These are phyloP conservation scores for Ustilago crameri DNA, from an alignment of 1,284 basidiomycete species.

Conservation along the genomic window DNA sequence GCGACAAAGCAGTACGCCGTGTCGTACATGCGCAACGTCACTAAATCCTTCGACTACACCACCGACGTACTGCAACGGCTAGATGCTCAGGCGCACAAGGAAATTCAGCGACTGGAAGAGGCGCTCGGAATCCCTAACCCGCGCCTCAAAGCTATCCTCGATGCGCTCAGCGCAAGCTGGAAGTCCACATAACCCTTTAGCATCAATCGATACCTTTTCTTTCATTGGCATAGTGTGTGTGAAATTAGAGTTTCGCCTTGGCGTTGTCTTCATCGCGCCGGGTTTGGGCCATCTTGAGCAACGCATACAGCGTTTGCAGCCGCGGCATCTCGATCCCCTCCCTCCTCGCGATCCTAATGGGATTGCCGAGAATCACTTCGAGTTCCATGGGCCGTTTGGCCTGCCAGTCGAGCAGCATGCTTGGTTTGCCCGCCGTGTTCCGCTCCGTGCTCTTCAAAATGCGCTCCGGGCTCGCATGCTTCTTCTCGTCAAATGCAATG, in stretches of 20 bases:
- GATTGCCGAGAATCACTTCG: constrained; percentile 68
- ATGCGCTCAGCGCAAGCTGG: constrained; percentile 48
- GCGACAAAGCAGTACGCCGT: constrained; percentile 64
- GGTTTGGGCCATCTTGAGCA: constrained; percentile 69
- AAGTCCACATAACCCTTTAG: constrained; percentile 4
- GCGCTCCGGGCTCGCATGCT: constrained; percentile 67
- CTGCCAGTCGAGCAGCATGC: constrained; percentile 71
- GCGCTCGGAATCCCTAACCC: constrained; percentile 38
- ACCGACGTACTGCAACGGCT: constrained; percentile 55
- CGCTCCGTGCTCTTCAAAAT: constrained; percentile 69
- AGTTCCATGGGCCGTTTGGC: constrained; percentile 69
- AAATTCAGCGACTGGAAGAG: constrained; percentile 47
- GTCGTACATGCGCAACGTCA: constrained; percentile 60
- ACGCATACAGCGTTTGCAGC: constrained; percentile 69
- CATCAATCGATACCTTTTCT: background rate
- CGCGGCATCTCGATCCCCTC: constrained; percentile 69
- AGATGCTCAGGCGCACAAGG: constrained; percentile 47
- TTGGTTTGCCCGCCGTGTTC: constrained; percentile 68
- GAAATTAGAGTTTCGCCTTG: constrained; percentile 20
- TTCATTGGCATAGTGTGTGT: background rate
- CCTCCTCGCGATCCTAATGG: constrained; percentile 66
- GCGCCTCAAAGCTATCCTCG: constrained; percentile 45
- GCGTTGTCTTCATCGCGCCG: constrained; percentile 40
- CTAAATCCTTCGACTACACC: constrained; percentile 63
- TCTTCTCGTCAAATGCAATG: constrained; percentile 63